Conservation (phyloP, 495 filamentous ascomycete species). For the Aspergillus haitiensis region DNA sequence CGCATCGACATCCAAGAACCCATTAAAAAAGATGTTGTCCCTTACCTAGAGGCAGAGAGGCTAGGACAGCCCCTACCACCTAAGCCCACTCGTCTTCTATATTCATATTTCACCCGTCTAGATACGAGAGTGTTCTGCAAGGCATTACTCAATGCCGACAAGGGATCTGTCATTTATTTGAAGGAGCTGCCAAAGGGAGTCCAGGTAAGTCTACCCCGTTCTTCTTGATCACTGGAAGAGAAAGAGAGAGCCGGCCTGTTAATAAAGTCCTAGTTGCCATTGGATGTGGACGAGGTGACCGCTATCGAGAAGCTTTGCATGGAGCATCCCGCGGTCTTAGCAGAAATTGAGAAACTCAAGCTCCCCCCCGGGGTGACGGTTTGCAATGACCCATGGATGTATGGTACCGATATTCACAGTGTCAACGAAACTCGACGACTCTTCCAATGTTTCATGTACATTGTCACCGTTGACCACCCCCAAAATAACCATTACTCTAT, state of each 20-base stretch:
- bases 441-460: constrained; percentile 50
- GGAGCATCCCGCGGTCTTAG: constrained; percentile 41
- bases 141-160: constrained; percentile 45
- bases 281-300: constrained; percentile 44
- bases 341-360: constrained; percentile 45
- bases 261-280: constrained; percentile 31
- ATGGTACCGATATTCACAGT: constrained; percentile 35
- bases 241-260: not conserved
- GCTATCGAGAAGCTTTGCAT: constrained; percentile 45
- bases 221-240: not conserved
- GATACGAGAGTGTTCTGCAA: constrained; percentile 46
- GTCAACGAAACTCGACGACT: constrained; percentile 40
- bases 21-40: constrained; percentile 43
- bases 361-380: constrained; percentile 42
- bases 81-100: constrained; percentile 42
- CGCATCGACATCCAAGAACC: constrained; percentile 48
- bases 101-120: constrained; percentile 42
- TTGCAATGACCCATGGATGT: constrained; percentile 52
- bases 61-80: constrained; percentile 33
- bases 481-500: constrained; percentile 75
- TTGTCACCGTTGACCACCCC: constrained; percentile 41
- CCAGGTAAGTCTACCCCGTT: constrained; percentile 30
- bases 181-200: constrained; percentile 45
- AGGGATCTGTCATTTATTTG: constrained; percentile 37
- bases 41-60: constrained; percentile 45